These are phyloP conservation scores for Globisporangium heterothallicum DNA, from an alignment of 352 stramenopile species.

Conservation along the genomic window DNA sequence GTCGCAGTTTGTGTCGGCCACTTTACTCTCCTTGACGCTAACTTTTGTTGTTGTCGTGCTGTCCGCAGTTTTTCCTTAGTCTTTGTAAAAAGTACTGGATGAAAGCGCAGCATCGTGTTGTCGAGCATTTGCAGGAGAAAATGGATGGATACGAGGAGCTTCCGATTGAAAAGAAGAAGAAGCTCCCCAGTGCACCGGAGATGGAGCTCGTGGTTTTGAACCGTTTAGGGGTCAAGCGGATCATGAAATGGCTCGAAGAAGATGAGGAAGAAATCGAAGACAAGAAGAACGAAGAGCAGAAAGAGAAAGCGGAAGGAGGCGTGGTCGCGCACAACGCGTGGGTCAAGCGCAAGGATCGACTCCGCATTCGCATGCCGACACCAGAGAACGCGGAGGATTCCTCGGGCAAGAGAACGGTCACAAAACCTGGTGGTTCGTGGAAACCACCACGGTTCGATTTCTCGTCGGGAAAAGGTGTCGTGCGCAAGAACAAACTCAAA, in stretches of 20 bases:
- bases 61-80: conserved; percentile 44
- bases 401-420: conserved; percentile 1
- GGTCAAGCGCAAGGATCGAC: conserved; percentile 73
- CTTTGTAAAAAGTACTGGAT: conserved; percentile 77
- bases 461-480: conserved; percentile 52
- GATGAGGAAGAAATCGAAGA: conserved; percentile 64
- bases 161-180: conserved; percentile 19
- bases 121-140: conserved; percentile 67
- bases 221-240: conserved; percentile 55
- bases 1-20: neutral
- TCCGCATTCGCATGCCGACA: conserved; percentile 62
- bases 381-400: conserved; percentile 2
- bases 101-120: conserved; percentile 60
- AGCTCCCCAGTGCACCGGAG: conserved; percentile 19
- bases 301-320: conserved; percentile 66
- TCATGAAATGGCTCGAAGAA: conserved; percentile 74
- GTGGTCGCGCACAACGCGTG: conserved; percentile 72
- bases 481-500: conserved; percentile 48
- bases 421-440: conserved; percentile 14
- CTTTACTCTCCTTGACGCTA: neutral
- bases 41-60: neutral
- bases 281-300: conserved; percentile 59
- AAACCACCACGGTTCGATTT: conserved; percentile 71
- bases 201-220: conserved; percentile 62
- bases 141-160: conserved; percentile 27